Evolutionary conservation across 2,329 filamentous ascomycete genomes (phyloP).

Genomic region (Hypoxylon sp.): DNA sequence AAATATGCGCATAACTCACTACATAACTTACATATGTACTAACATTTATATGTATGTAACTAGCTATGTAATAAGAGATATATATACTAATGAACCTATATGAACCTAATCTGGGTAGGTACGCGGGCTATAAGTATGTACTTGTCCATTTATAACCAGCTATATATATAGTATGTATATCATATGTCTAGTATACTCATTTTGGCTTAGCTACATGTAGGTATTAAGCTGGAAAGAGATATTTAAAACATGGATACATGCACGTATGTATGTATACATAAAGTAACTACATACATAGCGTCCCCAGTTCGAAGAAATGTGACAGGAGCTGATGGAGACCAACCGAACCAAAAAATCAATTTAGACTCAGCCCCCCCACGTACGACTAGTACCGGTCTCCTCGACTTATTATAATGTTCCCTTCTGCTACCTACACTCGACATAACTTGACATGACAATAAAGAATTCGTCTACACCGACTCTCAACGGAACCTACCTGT

Average conservation of each 20-base stretch:
- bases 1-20: too few relatives aligned
- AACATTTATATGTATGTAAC: background rate
- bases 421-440: conserved; percentile 19
- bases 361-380: conserved; percentile 44
- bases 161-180: conserved; percentile 1
- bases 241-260: conserved; percentile 14
- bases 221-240: background rate
- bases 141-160: too few relatives aligned
- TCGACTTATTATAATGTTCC: conserved; percentile 32
- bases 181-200: background rate
- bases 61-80: too few relatives aligned
- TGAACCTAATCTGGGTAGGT: too few relatives aligned
- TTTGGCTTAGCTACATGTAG: background rate
- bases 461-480: conserved; percentile 13
- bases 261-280: background rate
- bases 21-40: too few relatives aligned
- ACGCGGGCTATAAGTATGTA: too few relatives aligned
- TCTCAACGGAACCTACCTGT: conserved; percentile 13
- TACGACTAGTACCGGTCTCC: conserved; percentile 28
- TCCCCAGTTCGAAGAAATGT: conserved; percentile 31
- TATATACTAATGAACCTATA: too few relatives aligned
- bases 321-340: conserved; percentile 40
- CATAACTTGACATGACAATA: conserved; percentile 23
- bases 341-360: conserved; percentile 40
- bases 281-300: conserved; percentile 7